A percentile compares a stretch with the other conserved stretches of the same genome.
Conservation (phyloP, 208 protist species). For the Kentomonas sorsogonicus region DNA sequence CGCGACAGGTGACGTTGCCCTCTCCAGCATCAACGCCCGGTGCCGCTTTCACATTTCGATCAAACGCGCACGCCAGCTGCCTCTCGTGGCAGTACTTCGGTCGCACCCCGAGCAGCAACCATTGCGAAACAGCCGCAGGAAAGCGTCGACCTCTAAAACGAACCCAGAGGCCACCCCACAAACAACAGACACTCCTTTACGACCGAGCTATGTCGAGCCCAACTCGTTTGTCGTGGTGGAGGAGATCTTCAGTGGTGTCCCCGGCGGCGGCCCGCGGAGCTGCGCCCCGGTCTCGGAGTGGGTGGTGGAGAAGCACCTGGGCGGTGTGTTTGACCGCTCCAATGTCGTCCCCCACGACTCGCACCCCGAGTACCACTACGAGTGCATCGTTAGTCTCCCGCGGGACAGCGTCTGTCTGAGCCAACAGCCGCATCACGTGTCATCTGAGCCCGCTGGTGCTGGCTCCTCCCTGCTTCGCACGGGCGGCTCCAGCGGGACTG, state of each 20-base stretch:
- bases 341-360: conserved; percentile 29
- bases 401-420: conserved; percentile 15
- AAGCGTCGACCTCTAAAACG: background rate
- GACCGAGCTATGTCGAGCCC: conserved; percentile 36
- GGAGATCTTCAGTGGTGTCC: conserved; percentile 50
- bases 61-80: conserved; percentile 10
- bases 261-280: conserved; percentile 14
- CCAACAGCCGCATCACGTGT: too few relatives aligned
- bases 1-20: too few relatives aligned
- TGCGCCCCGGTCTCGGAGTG: conserved; percentile 43
- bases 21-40: background rate
- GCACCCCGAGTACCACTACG: conserved; percentile 69
- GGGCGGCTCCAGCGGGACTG: too few relatives aligned
- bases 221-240: conserved; percentile 75
- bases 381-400: conserved; percentile 60
- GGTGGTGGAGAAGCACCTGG: conserved; percentile 47
- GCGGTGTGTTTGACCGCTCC: conserved; percentile 72
- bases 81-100: conserved; percentile 4
- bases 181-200: too few relatives aligned
- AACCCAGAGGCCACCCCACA: background rate
- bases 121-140: background rate
- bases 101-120: too few relatives aligned
- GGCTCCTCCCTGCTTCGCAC: too few relatives aligned
- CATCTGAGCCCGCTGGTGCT: too few relatives aligned
- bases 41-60: conserved; percentile 11